Percentiles rank a stretch among this genome's conserved stretches.
Evolutionary conservation across 495 filamentous ascomycete genomes (phyloP).

Genomic region (Pyrenopolyporus hunteri): DNA sequence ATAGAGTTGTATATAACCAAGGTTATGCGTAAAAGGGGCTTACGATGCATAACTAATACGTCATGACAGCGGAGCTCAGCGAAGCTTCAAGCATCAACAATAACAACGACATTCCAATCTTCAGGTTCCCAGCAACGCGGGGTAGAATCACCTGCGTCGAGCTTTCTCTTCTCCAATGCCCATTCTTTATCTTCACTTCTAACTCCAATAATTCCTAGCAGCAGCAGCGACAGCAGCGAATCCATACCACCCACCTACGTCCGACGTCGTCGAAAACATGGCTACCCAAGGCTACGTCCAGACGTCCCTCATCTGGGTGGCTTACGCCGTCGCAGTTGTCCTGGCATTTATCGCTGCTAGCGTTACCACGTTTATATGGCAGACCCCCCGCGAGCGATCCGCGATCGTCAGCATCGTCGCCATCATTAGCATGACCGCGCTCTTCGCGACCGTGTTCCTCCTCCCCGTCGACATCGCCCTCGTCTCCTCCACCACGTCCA

Average conservation of each 20-base stretch:
- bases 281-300: conserved; percentile 68
- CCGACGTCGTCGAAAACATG: conserved; percentile 59
- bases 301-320: conserved; percentile 85
- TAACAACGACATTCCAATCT: conserved; percentile 28
- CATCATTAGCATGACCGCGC: conserved; percentile 80
- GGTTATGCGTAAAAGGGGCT: conserved; percentile 1
- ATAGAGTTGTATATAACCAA: background rate
- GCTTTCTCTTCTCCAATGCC: conserved; percentile 7
- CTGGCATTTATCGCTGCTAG: conserved; percentile 73
- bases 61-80: conserved; percentile 29
- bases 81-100: conserved; percentile 26
- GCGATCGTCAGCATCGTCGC: conserved; percentile 78
- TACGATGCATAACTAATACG: conserved; percentile 24
- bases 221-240: conserved; percentile 42
- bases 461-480: conserved; percentile 95
- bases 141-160: conserved; percentile 24
- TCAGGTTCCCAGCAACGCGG: conserved; percentile 21
- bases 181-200: conserved; percentile 4
- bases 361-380: conserved; percentile 85
- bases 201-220: background rate
- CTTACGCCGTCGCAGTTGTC: conserved; percentile 81
- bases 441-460: conserved; percentile 91
- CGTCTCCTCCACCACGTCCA: conserved; percentile 83
- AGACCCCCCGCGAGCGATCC: conserved; percentile 85
- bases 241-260: conserved; percentile 40